A percentile compares a stretch with the other conserved stretches of the same genome.
These are phyloP conservation scores for Pseudozyma thailandica DNA, from an alignment of 1,284 basidiomycete genomes.

Conservation along the genomic window DNA sequence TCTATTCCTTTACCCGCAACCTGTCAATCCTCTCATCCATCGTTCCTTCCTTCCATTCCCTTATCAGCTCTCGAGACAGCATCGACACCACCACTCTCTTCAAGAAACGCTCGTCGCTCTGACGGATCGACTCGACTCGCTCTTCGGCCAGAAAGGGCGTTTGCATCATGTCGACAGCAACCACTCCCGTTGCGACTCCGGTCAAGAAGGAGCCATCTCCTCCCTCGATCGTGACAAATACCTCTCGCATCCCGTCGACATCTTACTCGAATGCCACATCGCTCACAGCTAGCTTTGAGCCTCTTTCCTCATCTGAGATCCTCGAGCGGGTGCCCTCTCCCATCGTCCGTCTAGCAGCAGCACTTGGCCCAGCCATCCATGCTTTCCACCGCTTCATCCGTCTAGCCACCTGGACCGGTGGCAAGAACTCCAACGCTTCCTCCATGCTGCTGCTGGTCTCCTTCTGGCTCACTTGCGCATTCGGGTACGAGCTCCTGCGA, in stretches of 20 bases:
- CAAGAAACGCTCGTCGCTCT: background rate
- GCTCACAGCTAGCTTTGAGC: slow-evolving; percentile 40
- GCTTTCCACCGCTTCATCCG: slow-evolving; percentile 49
- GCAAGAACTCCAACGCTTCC: slow-evolving; percentile 40
- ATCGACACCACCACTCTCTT: background rate
- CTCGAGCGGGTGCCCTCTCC: slow-evolving; percentile 55
- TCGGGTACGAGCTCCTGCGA: slow-evolving; percentile 62
- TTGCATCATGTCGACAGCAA: slow-evolving; percentile 18
- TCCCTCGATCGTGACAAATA: slow-evolving; percentile 30
- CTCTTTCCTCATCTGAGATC: slow-evolving; percentile 45
- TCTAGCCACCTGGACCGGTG: slow-evolving; percentile 63
- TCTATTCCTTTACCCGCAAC: background rate
- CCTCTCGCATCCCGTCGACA: slow-evolving; percentile 35
- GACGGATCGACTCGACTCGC: background rate
- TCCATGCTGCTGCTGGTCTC: slow-evolving; percentile 61
- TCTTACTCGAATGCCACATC: slow-evolving; percentile 28
- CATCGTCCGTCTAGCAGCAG: slow-evolving; percentile 48
- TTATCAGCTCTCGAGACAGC: background rate
- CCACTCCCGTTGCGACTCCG: slow-evolving; percentile 18
- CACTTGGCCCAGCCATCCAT: slow-evolving; percentile 53
- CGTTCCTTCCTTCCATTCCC: background rate
- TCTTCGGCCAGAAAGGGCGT: no score
- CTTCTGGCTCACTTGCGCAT: slow-evolving; percentile 59
- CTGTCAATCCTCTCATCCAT: slow-evolving; percentile 1
- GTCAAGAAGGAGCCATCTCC: slow-evolving; percentile 30